phyloP scores from a whole-genome alignment of 2,329 filamentous ascomycete species.

The Talaromyces atroroseus region DNA sequence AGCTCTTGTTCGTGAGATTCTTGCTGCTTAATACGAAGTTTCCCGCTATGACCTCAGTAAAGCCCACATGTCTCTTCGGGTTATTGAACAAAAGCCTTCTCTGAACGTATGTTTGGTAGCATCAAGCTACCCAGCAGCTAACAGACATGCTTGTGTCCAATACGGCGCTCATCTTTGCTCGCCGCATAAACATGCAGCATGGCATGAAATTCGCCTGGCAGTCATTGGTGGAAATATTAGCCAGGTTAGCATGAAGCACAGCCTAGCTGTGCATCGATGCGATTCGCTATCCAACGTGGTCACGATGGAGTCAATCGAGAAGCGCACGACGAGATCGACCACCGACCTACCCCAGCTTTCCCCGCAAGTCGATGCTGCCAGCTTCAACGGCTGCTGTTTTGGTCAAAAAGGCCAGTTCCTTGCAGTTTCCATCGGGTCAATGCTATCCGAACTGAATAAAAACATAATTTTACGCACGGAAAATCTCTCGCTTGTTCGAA shows the following conservation, averaged over 20 bases:
- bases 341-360: conserved; percentile 9
- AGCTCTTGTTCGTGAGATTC: neutral
- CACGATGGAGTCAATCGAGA: neutral
- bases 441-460: neutral
- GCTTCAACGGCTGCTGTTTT: neutral
- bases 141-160: neutral
- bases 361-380: conserved; percentile 1
- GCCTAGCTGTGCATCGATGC: neutral
- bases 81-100: neutral
- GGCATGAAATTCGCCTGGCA: neutral
- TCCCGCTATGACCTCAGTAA: neutral
- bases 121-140: neutral
- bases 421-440: neutral
- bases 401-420: neutral
- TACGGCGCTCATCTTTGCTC: neutral
- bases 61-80: neutral
- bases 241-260: neutral
- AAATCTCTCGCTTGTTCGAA: neutral
- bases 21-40: neutral
- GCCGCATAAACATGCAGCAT: neutral
- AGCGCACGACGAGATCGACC: neutral
- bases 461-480: neutral
- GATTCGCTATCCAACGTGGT: too few relatives aligned
- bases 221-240: conserved; percentile 17
- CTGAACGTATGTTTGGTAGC: neutral